phyloP scores from a whole-genome alignment of 148 eudicot species.

The Heliosperma pusillum region DNA sequence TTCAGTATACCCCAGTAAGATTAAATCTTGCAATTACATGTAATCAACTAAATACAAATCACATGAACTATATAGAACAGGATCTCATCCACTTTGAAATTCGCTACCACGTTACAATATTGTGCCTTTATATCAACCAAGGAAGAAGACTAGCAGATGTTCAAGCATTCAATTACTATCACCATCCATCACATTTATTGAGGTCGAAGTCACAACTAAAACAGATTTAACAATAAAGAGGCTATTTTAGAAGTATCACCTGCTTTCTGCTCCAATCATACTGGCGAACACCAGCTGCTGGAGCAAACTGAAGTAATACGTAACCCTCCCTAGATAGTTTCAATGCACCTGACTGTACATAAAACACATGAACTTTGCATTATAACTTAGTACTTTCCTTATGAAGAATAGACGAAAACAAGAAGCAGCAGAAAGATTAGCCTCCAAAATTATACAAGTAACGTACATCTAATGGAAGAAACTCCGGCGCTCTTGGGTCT shows the following conservation, averaged over 20 bases:
- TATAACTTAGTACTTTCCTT: neutral
- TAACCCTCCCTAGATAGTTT: conserved; percentile 75
- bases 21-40: neutral
- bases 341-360: conserved; percentile 77
- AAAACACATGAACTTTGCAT: conserved; percentile 5
- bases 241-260: conserved; percentile 34
- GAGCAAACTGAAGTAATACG: conserved; percentile 90
- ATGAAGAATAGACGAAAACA: conserved; percentile 7
- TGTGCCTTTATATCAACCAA: neutral
- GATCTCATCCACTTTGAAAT: neutral
- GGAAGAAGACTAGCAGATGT: neutral
- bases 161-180: conserved; percentile 3
- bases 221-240: neutral
- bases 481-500: conserved; percentile 80
- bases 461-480: conserved; percentile 71
- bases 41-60: neutral
- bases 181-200: neutral
- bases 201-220: neutral
- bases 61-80: neutral
- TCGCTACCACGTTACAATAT: neutral
- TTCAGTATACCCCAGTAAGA: conserved; percentile 5
- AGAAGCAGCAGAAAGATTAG: conserved; percentile 10
- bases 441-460: conserved; percentile 6
- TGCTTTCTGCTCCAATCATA: conserved; percentile 94
- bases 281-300: conserved; percentile 84